These are phyloP conservation scores for Entonaema liquescens DNA, from an alignment of 495 filamentous ascomycete species.

Conservation along the genomic window DNA sequence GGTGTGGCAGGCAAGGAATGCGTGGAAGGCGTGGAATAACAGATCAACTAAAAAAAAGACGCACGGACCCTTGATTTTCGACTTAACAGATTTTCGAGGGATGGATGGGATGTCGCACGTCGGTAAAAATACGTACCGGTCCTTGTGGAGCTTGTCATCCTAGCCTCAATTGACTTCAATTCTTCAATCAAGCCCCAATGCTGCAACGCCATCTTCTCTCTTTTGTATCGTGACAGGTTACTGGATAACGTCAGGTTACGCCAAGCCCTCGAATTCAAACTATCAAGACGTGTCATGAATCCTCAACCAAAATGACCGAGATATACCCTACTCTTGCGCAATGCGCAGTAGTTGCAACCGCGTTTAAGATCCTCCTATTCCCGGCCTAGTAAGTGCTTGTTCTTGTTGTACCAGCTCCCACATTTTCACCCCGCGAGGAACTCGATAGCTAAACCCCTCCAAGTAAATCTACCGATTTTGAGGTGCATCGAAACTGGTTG, in stretches of 20 bases:
- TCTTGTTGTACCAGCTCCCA: not conserved
- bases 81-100: slow-evolving; percentile 15
- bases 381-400: slow-evolving; percentile 84
- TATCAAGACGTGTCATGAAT: slow-evolving; percentile 18
- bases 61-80: slow-evolving; percentile 20
- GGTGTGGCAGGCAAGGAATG: not conserved
- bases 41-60: slow-evolving; percentile 14
- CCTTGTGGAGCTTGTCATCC: slow-evolving; percentile 35
- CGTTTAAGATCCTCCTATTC: slow-evolving; percentile 92
- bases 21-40: slow-evolving; percentile 7
- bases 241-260: not conserved
- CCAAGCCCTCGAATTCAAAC: not conserved
- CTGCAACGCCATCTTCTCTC: slow-evolving; percentile 12
- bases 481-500: slow-evolving; percentile 98
- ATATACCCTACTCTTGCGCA: slow-evolving; percentile 85
- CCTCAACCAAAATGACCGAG: slow-evolving; percentile 71
- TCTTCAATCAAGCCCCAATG: slow-evolving; percentile 29
- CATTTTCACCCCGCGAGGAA: not conserved
- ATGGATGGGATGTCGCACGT: slow-evolving; percentile 43
- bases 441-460: slow-evolving; percentile 18
- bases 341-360: slow-evolving; percentile 85
- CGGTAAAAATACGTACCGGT: slow-evolving; percentile 41
- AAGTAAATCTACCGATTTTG: slow-evolving; percentile 99
- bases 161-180: slow-evolving; percentile 47
- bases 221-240: not conserved